Percentiles rank a stretch among this genome's conserved stretches.
phyloP scores from a whole-genome alignment of 176 grass and related monocot genomes.

The Areca catechu region DNA sequence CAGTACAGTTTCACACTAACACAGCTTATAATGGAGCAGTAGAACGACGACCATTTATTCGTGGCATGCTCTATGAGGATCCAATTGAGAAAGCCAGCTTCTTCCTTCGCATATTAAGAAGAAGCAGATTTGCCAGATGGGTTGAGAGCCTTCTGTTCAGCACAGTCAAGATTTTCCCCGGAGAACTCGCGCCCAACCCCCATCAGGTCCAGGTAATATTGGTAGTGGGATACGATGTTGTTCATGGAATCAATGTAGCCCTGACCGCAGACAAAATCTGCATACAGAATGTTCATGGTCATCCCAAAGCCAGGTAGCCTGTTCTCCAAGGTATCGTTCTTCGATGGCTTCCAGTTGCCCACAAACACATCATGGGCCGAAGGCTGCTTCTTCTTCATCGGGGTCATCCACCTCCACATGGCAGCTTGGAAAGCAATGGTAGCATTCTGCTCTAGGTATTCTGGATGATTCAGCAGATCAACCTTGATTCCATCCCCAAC shows the following conservation, averaged over 20 bases:
- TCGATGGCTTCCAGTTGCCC: conserved; percentile 85
- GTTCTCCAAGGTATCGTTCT: conserved; percentile 62
- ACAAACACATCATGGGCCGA: conserved; percentile 86
- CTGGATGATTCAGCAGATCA: conserved; percentile 79
- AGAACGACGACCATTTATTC: too few relatives aligned
- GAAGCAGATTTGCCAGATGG: conserved; percentile 14
- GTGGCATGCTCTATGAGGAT: too few relatives aligned
- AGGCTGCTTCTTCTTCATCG: conserved; percentile 78
- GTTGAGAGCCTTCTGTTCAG: conserved; percentile 58
- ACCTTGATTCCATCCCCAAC: conserved; percentile 55
- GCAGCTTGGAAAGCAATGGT: conserved; percentile 86
- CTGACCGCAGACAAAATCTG: conserved; percentile 60
- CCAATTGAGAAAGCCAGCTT: too few relatives aligned
- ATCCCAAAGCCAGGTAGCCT: conserved; percentile 78
- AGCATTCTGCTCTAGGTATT: conserved; percentile 82
- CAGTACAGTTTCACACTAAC: too few relatives aligned
- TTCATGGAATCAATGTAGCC: conserved; percentile 58
- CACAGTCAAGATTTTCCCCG: conserved; percentile 76
- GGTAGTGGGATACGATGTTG: conserved; percentile 57
- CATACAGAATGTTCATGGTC: conserved; percentile 84
- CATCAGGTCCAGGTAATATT: conserved; percentile 79
- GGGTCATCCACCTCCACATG: conserved; percentile 97
- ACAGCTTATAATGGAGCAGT: too few relatives aligned
- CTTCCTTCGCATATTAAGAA: background rate
- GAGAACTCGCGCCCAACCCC: conserved; percentile 42